phyloP scores from a whole-genome alignment of 2,329 filamentous ascomycete genomes.

The Claviceps sp. region DNA sequence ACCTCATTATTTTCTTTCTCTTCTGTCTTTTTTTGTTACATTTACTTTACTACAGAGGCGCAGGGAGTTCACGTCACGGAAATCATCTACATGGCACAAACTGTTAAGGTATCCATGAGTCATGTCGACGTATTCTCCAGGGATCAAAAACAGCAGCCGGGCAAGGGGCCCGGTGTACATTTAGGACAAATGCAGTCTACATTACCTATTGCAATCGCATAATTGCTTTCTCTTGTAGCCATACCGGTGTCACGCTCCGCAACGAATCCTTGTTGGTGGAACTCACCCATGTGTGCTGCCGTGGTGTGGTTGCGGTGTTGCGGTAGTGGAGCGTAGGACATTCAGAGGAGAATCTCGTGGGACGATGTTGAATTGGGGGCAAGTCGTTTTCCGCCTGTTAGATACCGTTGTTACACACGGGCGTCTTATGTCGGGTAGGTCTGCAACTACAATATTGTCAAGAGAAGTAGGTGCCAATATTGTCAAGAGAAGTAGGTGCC shows the following conservation, averaged over 20 bases:
- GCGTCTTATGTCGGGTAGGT: constrained; percentile 1
- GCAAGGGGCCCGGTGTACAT: neutral
- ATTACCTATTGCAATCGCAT: neutral
- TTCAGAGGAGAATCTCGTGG: neutral
- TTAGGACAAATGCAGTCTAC: neutral
- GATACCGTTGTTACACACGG: neutral
- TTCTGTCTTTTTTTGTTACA: neutral
- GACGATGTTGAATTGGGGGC: neutral
- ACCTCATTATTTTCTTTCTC: neutral
- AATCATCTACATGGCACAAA: neutral
- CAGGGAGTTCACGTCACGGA: neutral
- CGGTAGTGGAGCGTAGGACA: neutral
- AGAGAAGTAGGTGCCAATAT: neutral
- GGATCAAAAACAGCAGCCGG: neutral
- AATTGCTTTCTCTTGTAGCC: neutral
- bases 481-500: neutral
- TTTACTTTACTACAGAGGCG: neutral
- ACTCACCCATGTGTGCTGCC: neutral
- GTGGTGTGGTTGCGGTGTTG: neutral
- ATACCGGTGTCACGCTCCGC: neutral
- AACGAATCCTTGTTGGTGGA: neutral
- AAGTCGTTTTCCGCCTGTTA: neutral
- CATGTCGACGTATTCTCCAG: too few species aligned
- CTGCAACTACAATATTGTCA: neutral
- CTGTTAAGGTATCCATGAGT: neutral